Base-by-base conservation (phyloP, 805 yeast genomes). In the Nakazawaea molendinolei region DNA sequence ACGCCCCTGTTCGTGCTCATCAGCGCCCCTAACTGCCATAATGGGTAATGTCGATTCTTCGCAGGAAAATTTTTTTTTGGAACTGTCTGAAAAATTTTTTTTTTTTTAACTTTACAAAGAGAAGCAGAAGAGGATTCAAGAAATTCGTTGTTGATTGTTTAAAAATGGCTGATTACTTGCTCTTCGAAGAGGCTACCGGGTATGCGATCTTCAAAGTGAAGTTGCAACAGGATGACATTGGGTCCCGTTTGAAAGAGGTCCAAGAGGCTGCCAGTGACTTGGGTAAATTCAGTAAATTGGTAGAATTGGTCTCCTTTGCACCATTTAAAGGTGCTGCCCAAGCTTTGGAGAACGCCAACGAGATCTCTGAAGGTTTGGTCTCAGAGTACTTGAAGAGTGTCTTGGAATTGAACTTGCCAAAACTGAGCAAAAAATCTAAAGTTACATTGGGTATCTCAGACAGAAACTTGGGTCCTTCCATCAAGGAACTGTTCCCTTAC, bases 311-410 rank as follows among this genome's bases (percentile, higher is more conserved):
- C 19, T 84, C 95, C 12, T 92, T 92, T 65, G 95, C 96, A 42
- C 98, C 98, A 34, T 92, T 92, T 75, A 89, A 92, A 65, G 97
- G 97, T 54, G 98, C 98, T 43, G 97, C 98, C 36, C 97, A 92
- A 65, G 98, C 98, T 43, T 76, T 92, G 55, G 97, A 90, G 65
- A 92, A 92, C 58, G 97, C 97, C 50, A 92, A 92, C 58, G 97
- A 92, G 58, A 83, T 92, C 51, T 85, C 95, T 47, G 98, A 92
- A 67, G 98, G 98, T 55, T 74, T 89, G 51, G 95, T 90, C 39
- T 82, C 89, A 41, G 97, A 92, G 51, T 85, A 84, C 65, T 75
- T 92, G 65, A 86, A 86, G 61, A 76, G 94, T 26, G 74, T 92
- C 39, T 67, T 92, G 49, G 97, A 90, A 65, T 69, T 87, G 56